These are phyloP conservation scores for Glycine soja DNA, from an alignment of 306 rosid species.

Conservation along the genomic window DNA sequence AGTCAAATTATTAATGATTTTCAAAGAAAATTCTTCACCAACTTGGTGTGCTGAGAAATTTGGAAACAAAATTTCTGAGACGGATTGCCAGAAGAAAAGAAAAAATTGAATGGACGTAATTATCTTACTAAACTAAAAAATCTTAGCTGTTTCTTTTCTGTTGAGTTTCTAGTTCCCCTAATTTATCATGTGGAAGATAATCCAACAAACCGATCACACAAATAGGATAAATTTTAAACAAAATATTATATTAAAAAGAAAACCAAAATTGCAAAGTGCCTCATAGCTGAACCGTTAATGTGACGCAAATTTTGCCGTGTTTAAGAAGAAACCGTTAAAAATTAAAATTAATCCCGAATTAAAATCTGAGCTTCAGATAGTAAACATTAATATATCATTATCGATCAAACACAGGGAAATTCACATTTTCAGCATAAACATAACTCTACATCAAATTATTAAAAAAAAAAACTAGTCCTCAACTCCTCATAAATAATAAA, in stretches of 20 bases:
- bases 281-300: neutral
- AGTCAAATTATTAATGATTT: conserved; percentile 45
- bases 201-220: conserved; percentile 48
- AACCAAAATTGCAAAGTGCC: conserved; percentile 21
- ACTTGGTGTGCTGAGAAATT: conserved; percentile 35
- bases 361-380: conserved; percentile 24
- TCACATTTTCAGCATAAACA: conserved; percentile 16
- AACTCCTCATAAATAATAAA: conserved; percentile 1
- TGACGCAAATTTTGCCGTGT: conserved; percentile 43
- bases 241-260: neutral
- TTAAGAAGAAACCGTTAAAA: conserved; percentile 32
- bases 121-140: conserved; percentile 37
- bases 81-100: conserved; percentile 15
- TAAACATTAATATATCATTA: neutral
- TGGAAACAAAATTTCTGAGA: conserved; percentile 28
- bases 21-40: conserved; percentile 51
- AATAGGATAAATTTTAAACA: conserved; percentile 42
- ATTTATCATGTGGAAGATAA: conserved; percentile 48
- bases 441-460: neutral
- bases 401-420: neutral
- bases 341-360: neutral
- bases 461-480: neutral
- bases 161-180: conserved; percentile 35
- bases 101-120: conserved; percentile 43
- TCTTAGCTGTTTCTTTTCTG: neutral